A percentile compares a stretch with the other conserved stretches of the same genome.
These are phyloP conservation scores for Antrodiella citrinella DNA, from an alignment of 768 basidiomycete genomes.

Conservation along the genomic window DNA sequence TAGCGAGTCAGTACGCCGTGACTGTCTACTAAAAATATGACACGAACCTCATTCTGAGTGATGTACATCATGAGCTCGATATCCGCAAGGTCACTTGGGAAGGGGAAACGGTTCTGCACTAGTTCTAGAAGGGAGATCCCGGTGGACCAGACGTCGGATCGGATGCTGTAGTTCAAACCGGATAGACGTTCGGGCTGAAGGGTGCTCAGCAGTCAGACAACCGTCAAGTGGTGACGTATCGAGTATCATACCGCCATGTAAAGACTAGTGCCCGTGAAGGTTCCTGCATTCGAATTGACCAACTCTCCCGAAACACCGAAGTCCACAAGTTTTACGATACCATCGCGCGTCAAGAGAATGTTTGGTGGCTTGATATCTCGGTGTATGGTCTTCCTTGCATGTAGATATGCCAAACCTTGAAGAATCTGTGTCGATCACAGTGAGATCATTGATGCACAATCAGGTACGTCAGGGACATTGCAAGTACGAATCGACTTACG, in stretches of 20 bases:
- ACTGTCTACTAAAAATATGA: constrained; percentile 5
- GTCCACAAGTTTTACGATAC: constrained; percentile 87
- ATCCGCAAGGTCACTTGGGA: constrained; percentile 84
- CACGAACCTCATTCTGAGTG: constrained; percentile 62
- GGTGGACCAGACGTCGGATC: constrained; percentile 97
- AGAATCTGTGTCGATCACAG: constrained; percentile 45
- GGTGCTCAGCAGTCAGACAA: constrained; percentile 2
- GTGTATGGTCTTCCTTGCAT: constrained; percentile 88
- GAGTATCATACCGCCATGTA: constrained; percentile 84
- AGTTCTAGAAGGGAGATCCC: constrained; percentile 93
- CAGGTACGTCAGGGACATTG: constrained; percentile 5
- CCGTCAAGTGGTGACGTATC: not conserved
- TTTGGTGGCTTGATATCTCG: constrained; percentile 95
- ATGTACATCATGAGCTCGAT: constrained; percentile 93
- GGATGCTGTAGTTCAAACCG: constrained; percentile 87
- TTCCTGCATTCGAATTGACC: constrained; percentile 84
- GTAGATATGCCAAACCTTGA: constrained; percentile 90
- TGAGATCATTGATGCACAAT: constrained; percentile 4
- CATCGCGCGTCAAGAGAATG: constrained; percentile 81
- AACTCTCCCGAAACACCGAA: constrained; percentile 98
- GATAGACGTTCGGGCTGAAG: constrained; percentile 86
- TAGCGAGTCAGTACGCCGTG: constrained; percentile 11
- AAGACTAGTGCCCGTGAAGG: constrained; percentile 95
- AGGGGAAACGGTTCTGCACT: constrained; percentile 91
- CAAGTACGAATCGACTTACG: constrained; percentile 36